These are phyloP conservation scores for Zizania latifolia DNA, from an alignment of 176 grass and related monocot genomes.

Conservation along the genomic window DNA sequence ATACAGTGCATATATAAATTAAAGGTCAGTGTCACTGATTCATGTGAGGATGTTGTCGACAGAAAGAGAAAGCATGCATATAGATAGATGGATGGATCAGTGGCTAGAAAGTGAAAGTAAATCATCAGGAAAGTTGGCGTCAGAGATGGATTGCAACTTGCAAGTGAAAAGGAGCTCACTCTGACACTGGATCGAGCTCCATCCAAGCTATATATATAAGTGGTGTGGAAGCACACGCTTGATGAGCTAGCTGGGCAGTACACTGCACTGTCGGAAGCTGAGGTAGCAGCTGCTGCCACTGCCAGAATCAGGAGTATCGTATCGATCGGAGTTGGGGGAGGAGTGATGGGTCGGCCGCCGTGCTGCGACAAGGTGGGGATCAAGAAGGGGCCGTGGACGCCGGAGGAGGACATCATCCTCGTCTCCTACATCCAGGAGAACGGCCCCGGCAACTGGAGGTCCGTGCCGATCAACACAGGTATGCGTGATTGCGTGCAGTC, in stretches of 20 bases:
- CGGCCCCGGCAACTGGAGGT: slow-evolving; percentile 80
- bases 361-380: slow-evolving; percentile 77
- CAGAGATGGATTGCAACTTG: too few species aligned
- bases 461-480: slow-evolving; percentile 56
- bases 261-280: slow-evolving; percentile 8
- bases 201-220: too few species aligned
- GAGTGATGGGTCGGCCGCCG: slow-evolving; percentile 68
- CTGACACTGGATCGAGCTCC: too few species aligned
- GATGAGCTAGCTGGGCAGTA: too few species aligned
- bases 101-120: slow-evolving; percentile 8
- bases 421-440: slow-evolving; percentile 86
- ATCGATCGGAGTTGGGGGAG: too few species aligned
- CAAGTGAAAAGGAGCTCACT: slow-evolving; percentile 32
- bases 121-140: slow-evolving; percentile 10
- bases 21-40: neutral
- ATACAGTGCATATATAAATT: too few species aligned
- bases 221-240: too few species aligned
- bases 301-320: too few species aligned
- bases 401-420: slow-evolving; percentile 83
- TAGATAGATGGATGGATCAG: neutral
- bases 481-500: too few species aligned
- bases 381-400: slow-evolving; percentile 92
- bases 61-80: neutral
- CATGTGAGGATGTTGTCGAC: slow-evolving; percentile 7
- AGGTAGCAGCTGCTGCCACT: too few species aligned